Percentiles rank a stretch among this genome's conserved stretches.
phyloP scores from a whole-genome alignment of 805 yeast genomes.

The Saccharomycopsis microspora region DNA sequence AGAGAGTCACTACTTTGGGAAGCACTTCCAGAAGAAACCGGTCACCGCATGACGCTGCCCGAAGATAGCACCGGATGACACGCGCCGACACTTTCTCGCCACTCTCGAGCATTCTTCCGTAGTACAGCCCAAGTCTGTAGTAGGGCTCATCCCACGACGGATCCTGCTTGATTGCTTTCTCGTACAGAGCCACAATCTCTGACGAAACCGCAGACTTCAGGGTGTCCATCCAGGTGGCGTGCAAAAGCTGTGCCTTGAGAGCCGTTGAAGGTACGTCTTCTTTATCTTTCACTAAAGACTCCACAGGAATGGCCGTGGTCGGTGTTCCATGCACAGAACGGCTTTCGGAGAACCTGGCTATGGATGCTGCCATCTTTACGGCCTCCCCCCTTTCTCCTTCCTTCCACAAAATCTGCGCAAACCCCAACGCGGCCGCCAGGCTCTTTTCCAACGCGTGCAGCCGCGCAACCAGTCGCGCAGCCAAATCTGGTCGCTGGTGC shows the following conservation, averaged over 20 bases:
- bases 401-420: slow-evolving; percentile 77
- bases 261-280: slow-evolving; percentile 21
- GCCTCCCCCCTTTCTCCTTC: slow-evolving; percentile 86
- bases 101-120: slow-evolving; percentile 62
- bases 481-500: slow-evolving; percentile 57
- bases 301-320: too few species aligned
- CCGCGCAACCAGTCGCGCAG: slow-evolving; percentile 55
- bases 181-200: slow-evolving; percentile 61
- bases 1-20: slow-evolving; percentile 81
- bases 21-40: slow-evolving; percentile 69
- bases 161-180: slow-evolving; percentile 42
- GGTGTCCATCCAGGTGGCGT: slow-evolving; percentile 79
- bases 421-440: slow-evolving; percentile 51
- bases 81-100: slow-evolving; percentile 38
- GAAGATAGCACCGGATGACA: slow-evolving; percentile 44
- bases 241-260: slow-evolving; percentile 48
- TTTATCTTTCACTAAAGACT: slow-evolving; percentile 11
- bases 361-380: slow-evolving; percentile 44
- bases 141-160: slow-evolving; percentile 66
- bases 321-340: neutral
- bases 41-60: slow-evolving; percentile 50
- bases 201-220: slow-evolving; percentile 76
- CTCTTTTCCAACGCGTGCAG: slow-evolving; percentile 27
- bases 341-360: slow-evolving; percentile 22
- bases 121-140: slow-evolving; percentile 71